phyloP scores from a whole-genome alignment of 2,329 filamentous ascomycete species.

The Aspergillus udagawae region DNA sequence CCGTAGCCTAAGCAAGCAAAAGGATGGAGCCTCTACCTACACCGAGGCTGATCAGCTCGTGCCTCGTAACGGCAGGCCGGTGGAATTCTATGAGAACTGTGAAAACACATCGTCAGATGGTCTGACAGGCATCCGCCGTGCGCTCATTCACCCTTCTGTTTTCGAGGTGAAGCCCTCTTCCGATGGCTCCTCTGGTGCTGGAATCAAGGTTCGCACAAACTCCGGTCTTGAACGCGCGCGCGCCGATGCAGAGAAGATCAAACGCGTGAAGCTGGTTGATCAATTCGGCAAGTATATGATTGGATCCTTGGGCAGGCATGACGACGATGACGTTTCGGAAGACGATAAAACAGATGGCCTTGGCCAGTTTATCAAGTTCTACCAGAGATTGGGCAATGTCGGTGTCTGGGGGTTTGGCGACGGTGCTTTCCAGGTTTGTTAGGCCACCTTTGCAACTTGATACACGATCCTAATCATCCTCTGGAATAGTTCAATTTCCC shows the following conservation, averaged over 20 bases:
- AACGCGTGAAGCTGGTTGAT: constrained; percentile 45
- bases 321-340: constrained; percentile 30
- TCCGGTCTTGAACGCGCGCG: constrained; percentile 30
- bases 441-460: constrained; percentile 1
- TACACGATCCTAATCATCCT: background rate
- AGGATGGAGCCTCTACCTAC: constrained; percentile 28
- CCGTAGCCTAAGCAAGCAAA: constrained; percentile 32
- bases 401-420: constrained; percentile 51
- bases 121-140: constrained; percentile 37
- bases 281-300: constrained; percentile 53
- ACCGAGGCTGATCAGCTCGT: constrained; percentile 43
- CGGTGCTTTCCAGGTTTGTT: constrained; percentile 43
- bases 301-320: constrained; percentile 42
- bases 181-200: constrained; percentile 17
- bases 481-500: constrained; percentile 46
- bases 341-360: constrained; percentile 25
- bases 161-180: constrained; percentile 37
- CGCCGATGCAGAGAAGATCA: constrained; percentile 45
- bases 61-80: constrained; percentile 36
- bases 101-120: constrained; percentile 28
- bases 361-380: constrained; percentile 47
- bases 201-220: constrained; percentile 32
- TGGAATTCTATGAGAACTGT: constrained; percentile 48
- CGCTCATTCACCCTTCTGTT: constrained; percentile 36
- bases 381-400: constrained; percentile 50